Evolutionary conservation across 2,329 filamentous ascomycete species (phyloP), one percentile per base, ranked within the genome.

Genomic region (Penicillium verrucosum): DNA sequence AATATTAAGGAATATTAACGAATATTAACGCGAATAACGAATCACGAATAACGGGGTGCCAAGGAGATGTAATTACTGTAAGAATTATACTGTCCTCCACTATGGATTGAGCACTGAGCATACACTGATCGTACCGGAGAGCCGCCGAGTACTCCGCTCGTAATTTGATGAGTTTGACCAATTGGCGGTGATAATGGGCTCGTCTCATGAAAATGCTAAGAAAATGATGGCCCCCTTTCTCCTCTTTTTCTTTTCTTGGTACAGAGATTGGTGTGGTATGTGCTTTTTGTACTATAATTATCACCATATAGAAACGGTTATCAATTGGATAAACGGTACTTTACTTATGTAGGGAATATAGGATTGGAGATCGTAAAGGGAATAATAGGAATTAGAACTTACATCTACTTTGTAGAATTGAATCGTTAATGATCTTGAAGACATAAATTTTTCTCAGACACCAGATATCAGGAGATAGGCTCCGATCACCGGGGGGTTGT

Each of bases 71-170:
- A 41, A 40, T 23, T 23, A 29, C 25, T 7, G 36, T 41, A 36
- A 25, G 32, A 9, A 37, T 36, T 10, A 51, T 18, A 42, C 49
- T 23, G 18, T 16, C 42, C 10, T 53, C 29, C 34, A 40, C 32
- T 36, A 51, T 44, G 32, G 16, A 25, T 16, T 46, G 36, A 48
- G 43, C 43, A 54, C 9, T 30, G 51, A 27, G 12, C 36, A 37
- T 37, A 45, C 30, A 25, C 7, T 27, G 38, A 30, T 56, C 37
- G 5, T 53, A 60, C 60, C 60, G 60, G 62, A 64, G 60, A 63
- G 59, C 59, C 59, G 60, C 62, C 62, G 60, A 61, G 42, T 48
- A 25, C 52, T 61, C 58, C 60, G 60, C 55, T 60, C 44, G 43
- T 21, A 45, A 51, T 51, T 25, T 38, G 38, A 53, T 32, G 21